phyloP scores from a whole-genome alignment of 306 rosid species.

The Dalbergia cultrata region DNA sequence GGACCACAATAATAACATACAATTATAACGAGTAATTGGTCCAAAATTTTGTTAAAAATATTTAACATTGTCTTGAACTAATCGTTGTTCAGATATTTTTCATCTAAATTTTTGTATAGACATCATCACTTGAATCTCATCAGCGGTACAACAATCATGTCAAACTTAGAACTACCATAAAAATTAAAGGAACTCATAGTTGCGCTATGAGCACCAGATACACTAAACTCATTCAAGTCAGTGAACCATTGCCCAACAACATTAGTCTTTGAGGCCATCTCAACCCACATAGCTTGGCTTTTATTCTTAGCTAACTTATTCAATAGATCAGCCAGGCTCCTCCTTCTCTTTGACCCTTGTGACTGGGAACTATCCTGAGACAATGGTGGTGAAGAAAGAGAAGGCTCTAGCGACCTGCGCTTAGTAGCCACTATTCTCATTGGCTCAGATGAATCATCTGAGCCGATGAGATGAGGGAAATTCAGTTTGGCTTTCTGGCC shows the following conservation, averaged over 20 bases:
- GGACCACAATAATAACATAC: too few species aligned
- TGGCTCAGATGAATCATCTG: slow-evolving; percentile 1
- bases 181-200: not conserved
- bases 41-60: too few species aligned
- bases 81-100: too few species aligned
- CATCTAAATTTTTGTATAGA: too few species aligned
- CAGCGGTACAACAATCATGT: too few species aligned
- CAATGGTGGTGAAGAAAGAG: not conserved
- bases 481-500: slow-evolving; percentile 72
- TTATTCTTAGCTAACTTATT: slow-evolving; percentile 24
- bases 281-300: not conserved
- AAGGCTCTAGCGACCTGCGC: slow-evolving; percentile 8
- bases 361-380: not conserved
- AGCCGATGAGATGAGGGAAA: slow-evolving; percentile 61
- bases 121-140: too few species aligned
- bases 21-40: too few species aligned
- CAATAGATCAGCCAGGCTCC: not conserved
- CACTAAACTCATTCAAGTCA: not conserved
- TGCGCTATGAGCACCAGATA: not conserved
- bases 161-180: too few species aligned
- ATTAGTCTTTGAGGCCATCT: not conserved
- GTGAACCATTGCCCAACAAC: slow-evolving; percentile 10
- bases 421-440: not conserved
- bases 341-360: not conserved
- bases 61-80: too few species aligned